Conservation (phyloP, 345 rosid genomes). For the Mercurialis annua region DNA sequence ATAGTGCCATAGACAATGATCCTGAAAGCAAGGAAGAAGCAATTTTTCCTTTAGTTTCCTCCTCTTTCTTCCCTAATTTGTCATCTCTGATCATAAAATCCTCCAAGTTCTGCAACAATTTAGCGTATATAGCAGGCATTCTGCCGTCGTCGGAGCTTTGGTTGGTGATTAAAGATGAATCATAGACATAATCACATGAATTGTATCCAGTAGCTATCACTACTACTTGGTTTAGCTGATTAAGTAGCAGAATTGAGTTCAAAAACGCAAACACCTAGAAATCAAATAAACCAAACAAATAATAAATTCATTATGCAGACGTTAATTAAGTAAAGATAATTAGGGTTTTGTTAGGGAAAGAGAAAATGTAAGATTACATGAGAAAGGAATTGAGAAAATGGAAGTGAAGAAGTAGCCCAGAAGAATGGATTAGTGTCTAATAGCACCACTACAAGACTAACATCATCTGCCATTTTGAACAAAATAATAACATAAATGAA, state of each 20-base stretch:
- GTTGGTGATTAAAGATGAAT: conserved; percentile 49
- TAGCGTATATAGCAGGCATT: conserved; percentile 49
- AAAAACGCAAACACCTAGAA: conserved; percentile 83
- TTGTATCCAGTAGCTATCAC: conserved; percentile 82
- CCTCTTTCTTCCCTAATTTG: conserved; percentile 42
- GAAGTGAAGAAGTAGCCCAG: conserved; percentile 63
- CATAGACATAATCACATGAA: conserved; percentile 74
- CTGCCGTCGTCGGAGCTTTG: conserved; percentile 42
- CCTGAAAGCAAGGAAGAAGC: conserved; percentile 77
- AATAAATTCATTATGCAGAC: background rate
- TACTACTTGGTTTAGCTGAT: conserved; percentile 77
- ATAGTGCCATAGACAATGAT: conserved; percentile 91
- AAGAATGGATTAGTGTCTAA: conserved; percentile 83
- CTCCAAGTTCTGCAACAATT: conserved; percentile 60
- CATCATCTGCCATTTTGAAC: conserved; percentile 58
- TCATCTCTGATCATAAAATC: conserved; percentile 66
- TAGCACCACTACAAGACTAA: conserved; percentile 69
- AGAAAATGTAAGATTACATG: conserved; percentile 66
- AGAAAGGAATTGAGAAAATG: conserved; percentile 72
- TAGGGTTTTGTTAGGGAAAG: conserved; percentile 20
- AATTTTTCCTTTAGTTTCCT: conserved; percentile 38
- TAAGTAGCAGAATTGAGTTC: conserved; percentile 61
- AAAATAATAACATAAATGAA: background rate
- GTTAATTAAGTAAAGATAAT: background rate
- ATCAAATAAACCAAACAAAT: background rate